Percentiles rank a stretch among this genome's conserved stretches.
These are phyloP conservation scores for Lactarius sp. DNA, from an alignment of 768 basidiomycete genomes.

Conservation along the genomic window DNA sequence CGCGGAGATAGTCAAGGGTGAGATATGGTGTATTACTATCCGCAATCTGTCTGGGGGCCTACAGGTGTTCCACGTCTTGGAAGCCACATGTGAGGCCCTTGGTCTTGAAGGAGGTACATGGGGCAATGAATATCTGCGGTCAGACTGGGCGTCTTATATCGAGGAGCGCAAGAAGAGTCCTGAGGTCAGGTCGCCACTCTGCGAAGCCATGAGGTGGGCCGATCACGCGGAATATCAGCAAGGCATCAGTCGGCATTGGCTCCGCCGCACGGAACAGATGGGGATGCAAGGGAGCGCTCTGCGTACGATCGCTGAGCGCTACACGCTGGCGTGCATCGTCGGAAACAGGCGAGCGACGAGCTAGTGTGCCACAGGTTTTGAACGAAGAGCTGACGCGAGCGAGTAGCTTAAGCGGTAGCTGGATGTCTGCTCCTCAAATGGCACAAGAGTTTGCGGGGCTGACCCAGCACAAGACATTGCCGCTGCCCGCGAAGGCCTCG, in stretches of 20 bases:
- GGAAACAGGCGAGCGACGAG: constrained; percentile 52
- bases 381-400: background rate
- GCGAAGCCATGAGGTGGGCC: constrained; percentile 53
- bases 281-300: constrained; percentile 41
- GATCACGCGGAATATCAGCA: constrained; percentile 65
- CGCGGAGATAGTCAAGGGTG: constrained; percentile 47
- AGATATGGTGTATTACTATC: constrained; percentile 56
- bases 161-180: constrained; percentile 25
- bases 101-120: constrained; percentile 35
- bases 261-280: constrained; percentile 41
- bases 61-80: constrained; percentile 53
- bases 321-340: constrained; percentile 67
- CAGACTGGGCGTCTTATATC: constrained; percentile 67
- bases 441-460: constrained; percentile 62
- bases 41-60: constrained; percentile 9
- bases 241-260: constrained; percentile 68
- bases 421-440: constrained; percentile 68
- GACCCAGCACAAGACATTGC: constrained; percentile 3
- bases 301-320: constrained; percentile 50
- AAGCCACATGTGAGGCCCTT: constrained; percentile 69
- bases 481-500: constrained; percentile 26
- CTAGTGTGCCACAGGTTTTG: background rate
- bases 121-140: constrained; percentile 35
- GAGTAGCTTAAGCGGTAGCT: constrained; percentile 59
- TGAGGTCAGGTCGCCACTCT: constrained; percentile 27